A percentile compares a stretch with the other conserved stretches of the same genome.
Evolutionary conservation across 257 asterid species (phyloP).

Genomic region (Fraxinus anomala): DNA sequence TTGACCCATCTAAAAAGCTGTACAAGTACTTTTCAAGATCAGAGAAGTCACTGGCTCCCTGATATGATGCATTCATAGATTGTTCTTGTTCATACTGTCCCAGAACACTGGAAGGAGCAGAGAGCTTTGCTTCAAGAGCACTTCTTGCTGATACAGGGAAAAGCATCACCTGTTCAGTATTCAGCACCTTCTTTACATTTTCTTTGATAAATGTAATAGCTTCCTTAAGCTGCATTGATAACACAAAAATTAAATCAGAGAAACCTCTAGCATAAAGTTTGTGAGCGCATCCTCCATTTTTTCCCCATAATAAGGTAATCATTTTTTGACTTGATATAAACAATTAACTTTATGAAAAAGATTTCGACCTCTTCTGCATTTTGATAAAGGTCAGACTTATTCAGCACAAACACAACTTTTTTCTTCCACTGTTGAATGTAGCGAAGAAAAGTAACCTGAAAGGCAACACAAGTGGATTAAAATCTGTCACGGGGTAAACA

Average conservation of each 20-base stretch:
- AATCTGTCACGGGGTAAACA: conserved; percentile 31
- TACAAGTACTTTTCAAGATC: conserved; percentile 78
- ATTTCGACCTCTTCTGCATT: conserved; percentile 67
- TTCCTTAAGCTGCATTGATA: conserved; percentile 70
- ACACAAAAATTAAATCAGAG: conserved; percentile 29
- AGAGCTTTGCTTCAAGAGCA: conserved; percentile 86
- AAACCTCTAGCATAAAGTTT: conserved; percentile 22
- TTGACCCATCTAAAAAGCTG: conserved; percentile 82
- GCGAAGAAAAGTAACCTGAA: conserved; percentile 87
- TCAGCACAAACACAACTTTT: conserved; percentile 81
- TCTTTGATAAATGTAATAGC: conserved; percentile 82
- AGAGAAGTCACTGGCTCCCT: conserved; percentile 58
- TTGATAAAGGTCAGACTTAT: conserved; percentile 83
- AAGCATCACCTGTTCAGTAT: conserved; percentile 64
- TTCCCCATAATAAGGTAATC: conserved; percentile 16
- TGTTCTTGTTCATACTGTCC: conserved; percentile 41
- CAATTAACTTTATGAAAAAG: conserved; percentile 28
- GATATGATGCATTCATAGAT: conserved; percentile 40
- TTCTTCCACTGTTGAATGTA: conserved; percentile 96
- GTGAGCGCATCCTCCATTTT: not conserved
- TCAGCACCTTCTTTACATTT: conserved; percentile 71
- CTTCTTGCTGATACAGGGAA: conserved; percentile 89
- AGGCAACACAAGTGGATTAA: conserved; percentile 26
- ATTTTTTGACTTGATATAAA: conserved; percentile 21
- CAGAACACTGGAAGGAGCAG: conserved; percentile 37